Evolutionary conservation across 2,329 filamentous ascomycete genomes (phyloP).

Genomic region (Trichoderma citrinoviride): DNA sequence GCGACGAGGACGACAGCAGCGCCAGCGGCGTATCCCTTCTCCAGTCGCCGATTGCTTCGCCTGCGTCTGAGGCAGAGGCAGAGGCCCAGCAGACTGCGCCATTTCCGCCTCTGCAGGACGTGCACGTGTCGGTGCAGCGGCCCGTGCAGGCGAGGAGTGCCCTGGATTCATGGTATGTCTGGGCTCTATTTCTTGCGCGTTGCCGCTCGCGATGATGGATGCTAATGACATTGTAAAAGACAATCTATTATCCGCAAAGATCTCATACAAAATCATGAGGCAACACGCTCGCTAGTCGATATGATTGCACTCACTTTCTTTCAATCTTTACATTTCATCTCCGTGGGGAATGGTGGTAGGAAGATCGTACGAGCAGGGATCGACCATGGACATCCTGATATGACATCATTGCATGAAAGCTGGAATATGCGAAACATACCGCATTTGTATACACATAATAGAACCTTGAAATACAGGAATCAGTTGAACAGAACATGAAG

Average conservation of each 20-base stretch:
- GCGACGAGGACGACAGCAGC: no score
- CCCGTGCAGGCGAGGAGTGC: neutral
- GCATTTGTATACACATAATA: neutral
- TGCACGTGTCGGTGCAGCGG: no score
- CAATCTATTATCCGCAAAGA: neutral
- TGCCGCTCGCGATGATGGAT: neutral
- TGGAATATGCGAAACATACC: neutral
- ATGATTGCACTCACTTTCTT: neutral
- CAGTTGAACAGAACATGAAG: neutral
- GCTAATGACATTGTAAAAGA: neutral
- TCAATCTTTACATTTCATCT: neutral
- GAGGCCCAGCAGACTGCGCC: neutral
- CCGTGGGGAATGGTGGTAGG: neutral
- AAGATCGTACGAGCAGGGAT: no score
- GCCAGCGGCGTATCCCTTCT: no score
- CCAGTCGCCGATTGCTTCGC: no score
- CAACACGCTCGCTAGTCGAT: neutral
- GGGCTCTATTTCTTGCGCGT: neutral
- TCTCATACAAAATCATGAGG: neutral
- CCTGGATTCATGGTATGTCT: conserved; percentile 15
- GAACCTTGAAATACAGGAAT: neutral
- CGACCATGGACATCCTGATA: neutral
- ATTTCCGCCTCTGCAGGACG: neutral
- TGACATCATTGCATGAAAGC: neutral
- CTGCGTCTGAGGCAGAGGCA: no score